Base-by-base conservation (phyloP, 2,329 filamentous ascomycete species). In the Aspergillus ochraceoroseus region DNA sequence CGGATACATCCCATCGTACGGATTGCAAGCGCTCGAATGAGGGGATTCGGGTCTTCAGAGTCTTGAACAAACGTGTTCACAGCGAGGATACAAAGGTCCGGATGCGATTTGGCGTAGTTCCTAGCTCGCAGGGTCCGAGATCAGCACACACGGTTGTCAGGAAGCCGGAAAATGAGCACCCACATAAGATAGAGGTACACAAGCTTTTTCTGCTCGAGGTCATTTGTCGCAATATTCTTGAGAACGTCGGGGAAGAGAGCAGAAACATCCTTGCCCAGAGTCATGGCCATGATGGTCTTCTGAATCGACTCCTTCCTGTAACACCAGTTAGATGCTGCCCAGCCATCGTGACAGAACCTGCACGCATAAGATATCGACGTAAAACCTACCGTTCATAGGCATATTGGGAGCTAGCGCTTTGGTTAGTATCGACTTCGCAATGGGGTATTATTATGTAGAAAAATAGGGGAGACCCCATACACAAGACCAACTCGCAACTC, bases 221-320 rank as follows among this genome's bases (percentile, higher is more conserved):
- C 92, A 31, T 70, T 74, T 1, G 92, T 98, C 43, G 92, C 92
- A 67, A 98, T 98, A 62, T 98, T 98, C 77, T 98, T 98, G 51
- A 98, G 74, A 22, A 98, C 92, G 63, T 98, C 92, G 2, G 92
- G 92, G 64, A 98, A 98, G 50, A 98, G 73, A 41, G 89, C 86
- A 38, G 92, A 98, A 45, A 98, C 92, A 70, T 98, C 92, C 69
- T 98, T 98, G 66, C 92, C 92, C 56, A 98, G 68, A 1, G 92
- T 98, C 92, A 98, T 98, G 63, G 92, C 89, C 89, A 96, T 96
- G 71, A 98, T 98, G 51, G 92, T 98, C 76, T 95, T 96, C 65
- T 98, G 92, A 56, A 98, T 98, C 15, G 92, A 86, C 73, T 98
- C 92, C 70, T 98, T 98, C 60, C 88, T 79, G 47, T 31, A 40